These are phyloP conservation scores for Termitomyces sp. DNA, from an alignment of 768 basidiomycete genomes.

Conservation along the genomic window DNA sequence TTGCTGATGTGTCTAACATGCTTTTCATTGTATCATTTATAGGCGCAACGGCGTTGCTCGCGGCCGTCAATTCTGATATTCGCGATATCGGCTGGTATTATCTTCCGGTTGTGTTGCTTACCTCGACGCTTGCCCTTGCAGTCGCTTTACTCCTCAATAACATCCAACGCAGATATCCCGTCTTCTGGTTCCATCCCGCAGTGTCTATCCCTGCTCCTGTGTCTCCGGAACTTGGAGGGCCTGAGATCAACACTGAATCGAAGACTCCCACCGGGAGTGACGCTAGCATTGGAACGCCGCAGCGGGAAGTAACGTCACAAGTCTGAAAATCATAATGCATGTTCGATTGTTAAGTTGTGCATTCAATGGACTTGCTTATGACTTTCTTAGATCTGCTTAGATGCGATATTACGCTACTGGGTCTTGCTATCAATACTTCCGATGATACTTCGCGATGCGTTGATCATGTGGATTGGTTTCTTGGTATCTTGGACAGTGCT, in stretches of 20 bases:
- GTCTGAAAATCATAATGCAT: not conserved
- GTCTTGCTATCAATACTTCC: not conserved
- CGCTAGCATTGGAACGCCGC: slow-evolving; percentile 1
- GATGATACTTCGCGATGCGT: not conserved
- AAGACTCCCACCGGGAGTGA: not conserved
- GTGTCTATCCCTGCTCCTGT: slow-evolving; percentile 13
- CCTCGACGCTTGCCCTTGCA: slow-evolving; percentile 34
- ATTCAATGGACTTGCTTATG: not conserved
- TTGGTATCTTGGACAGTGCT: not conserved
- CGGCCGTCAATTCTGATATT: slow-evolving; percentile 35
- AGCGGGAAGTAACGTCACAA: slow-evolving; percentile 2
- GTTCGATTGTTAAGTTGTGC: not conserved
- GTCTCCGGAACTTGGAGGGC: slow-evolving; percentile 12
- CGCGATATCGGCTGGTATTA: slow-evolving; percentile 46
- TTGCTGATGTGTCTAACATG: not conserved
- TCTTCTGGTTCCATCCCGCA: slow-evolving; percentile 36
- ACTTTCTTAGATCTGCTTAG: not conserved
- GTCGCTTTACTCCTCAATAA: slow-evolving; percentile 46
- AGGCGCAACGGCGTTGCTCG: slow-evolving; percentile 51
- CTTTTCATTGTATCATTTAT: not conserved
- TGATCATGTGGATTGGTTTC: not conserved
- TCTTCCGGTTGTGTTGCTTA: slow-evolving; percentile 44
- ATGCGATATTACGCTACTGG: not conserved
- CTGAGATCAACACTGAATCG: not conserved
- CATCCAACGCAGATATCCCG: slow-evolving; percentile 43